Conservation (phyloP, 768 basidiomycete genomes). For the Pleurotus cornucopiae region DNA sequence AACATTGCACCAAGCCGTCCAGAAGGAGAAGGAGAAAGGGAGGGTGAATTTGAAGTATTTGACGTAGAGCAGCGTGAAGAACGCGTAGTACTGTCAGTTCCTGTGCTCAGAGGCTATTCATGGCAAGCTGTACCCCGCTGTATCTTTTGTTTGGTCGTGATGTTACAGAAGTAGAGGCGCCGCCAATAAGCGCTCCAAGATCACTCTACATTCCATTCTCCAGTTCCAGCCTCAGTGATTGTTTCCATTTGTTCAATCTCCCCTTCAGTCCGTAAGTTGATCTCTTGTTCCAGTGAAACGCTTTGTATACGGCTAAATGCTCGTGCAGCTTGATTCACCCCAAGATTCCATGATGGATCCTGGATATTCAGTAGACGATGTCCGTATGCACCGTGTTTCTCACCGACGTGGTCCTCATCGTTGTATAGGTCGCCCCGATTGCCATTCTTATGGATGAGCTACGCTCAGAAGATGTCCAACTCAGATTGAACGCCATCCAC, state of each 20-base stretch:
- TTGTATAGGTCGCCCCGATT: slow-evolving; percentile 79
- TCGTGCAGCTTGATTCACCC: background rate
- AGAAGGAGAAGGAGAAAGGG: too few relatives aligned
- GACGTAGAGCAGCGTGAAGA: too few relatives aligned
- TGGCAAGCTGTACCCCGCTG: too few relatives aligned
- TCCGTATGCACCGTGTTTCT: slow-evolving; percentile 28
- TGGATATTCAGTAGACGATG: slow-evolving; percentile 65
- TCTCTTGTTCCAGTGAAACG: background rate
- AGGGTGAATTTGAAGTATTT: too few relatives aligned
- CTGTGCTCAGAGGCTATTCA: too few relatives aligned
- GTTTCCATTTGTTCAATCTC: background rate
- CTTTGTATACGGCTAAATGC: background rate
- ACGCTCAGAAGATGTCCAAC: slow-evolving; percentile 94
- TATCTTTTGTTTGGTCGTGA: too few relatives aligned
- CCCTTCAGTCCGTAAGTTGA: background rate
- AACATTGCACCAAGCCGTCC: too few relatives aligned
- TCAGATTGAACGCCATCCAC: slow-evolving; percentile 94
- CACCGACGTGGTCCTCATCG: slow-evolving; percentile 17
- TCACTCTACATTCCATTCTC: too few relatives aligned
- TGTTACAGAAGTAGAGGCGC: too few relatives aligned
- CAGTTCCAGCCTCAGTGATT: too few relatives aligned
- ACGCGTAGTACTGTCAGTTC: too few relatives aligned
- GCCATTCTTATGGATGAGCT: slow-evolving; percentile 98
- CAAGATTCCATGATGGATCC: slow-evolving; percentile 51
- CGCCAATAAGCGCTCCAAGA: too few relatives aligned